Percentiles rank a stretch among this genome's conserved stretches.
phyloP scores from a whole-genome alignment of 2,329 filamentous ascomycete species.

The Aspergillus eucalypticola region DNA sequence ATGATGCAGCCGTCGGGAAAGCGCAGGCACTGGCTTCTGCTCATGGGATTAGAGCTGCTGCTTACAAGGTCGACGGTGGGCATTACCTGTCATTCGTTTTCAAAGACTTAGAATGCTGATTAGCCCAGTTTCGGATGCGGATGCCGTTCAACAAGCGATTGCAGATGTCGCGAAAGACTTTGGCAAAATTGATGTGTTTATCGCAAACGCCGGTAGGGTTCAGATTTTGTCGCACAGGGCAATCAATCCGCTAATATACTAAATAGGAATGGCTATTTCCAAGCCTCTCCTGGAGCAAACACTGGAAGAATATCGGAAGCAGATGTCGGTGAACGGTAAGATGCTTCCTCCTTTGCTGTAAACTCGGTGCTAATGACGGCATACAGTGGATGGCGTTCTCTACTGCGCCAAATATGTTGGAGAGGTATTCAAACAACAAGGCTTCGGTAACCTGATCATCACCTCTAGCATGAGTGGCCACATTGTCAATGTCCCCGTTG shows the following conservation, averaged over 20 bases:
- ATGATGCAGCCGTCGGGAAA: constrained; percentile 39
- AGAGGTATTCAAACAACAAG: constrained; percentile 47
- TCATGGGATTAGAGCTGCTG: constrained; percentile 40
- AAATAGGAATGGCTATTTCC: constrained; percentile 52
- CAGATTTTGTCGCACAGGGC: too few relatives aligned
- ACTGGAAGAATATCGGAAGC: constrained; percentile 53
- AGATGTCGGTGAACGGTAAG: constrained; percentile 57
- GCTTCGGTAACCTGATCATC: constrained; percentile 50
- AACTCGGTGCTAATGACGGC: background rate
- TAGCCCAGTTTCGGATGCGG: constrained; percentile 43
- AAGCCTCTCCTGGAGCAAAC: constrained; percentile 58
- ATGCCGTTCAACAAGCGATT: constrained; percentile 38
- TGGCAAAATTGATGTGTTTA: constrained; percentile 46
- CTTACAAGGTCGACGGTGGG: constrained; percentile 48
- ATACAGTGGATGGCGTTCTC: constrained; percentile 49
- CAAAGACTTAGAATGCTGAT: background rate
- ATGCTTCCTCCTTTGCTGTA: too few relatives aligned
- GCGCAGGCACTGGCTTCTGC: constrained; percentile 35
- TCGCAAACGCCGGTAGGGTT: constrained; percentile 45
- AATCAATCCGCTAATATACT: constrained; percentile 3
- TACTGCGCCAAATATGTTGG: constrained; percentile 49
- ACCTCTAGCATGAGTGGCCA: constrained; percentile 53
- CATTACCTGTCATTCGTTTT: background rate
- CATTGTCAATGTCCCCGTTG: constrained; percentile 55
- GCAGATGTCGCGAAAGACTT: constrained; percentile 42